Base-by-base conservation (phyloP, 257 asterid genomes). In the Striga asiatica region DNA sequence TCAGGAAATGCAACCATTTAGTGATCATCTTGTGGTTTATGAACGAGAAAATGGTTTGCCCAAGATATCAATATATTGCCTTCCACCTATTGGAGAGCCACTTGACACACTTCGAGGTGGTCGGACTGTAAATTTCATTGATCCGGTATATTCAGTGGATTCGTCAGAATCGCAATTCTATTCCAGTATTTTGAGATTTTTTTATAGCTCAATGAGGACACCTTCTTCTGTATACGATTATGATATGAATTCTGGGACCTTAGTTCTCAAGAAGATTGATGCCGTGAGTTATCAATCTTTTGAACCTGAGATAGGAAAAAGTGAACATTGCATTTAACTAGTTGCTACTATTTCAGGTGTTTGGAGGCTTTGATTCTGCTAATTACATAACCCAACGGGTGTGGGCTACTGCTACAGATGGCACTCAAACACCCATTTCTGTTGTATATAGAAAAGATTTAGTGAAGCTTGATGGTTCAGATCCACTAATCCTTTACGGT, bases 321-420 rank as follows among this genome's bases (percentile, higher is more conserved):
- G 19, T 35, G 20, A 54, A 54, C 16, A 14, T 35, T 7, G 6
- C 17, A 35, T 32, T 54, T 54, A 20, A 23, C 42, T 52, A 43
- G 51, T 65, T 48, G 34, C 57, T 66, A 48, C 46, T 58, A 28
- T 52, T 71, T 64, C 77, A 91, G 98, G 92, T 91, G 21, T 64
- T 84, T 77, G 95, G 94, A 57, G 93, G 95, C 57, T 91, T 91
- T 66, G 85, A 91, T 77, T 73, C 94, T 62, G 72, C 73, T 19
- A 79, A 84, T 53, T 91, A 84, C 72, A 66, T 72, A 38, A 82
- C 95, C 61, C 94, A 87, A 64, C 78, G 98, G 73, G 84, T 74
- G 66, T 80, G 96, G 98, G 95, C 96, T 74, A 72, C 85, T 58
- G 87, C 93, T 57, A 60, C 75, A 49, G 98, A 91, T 82, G 94